Conservation (phyloP, 2,329 filamentous ascomycete species). For the Botrytis fabae region DNA sequence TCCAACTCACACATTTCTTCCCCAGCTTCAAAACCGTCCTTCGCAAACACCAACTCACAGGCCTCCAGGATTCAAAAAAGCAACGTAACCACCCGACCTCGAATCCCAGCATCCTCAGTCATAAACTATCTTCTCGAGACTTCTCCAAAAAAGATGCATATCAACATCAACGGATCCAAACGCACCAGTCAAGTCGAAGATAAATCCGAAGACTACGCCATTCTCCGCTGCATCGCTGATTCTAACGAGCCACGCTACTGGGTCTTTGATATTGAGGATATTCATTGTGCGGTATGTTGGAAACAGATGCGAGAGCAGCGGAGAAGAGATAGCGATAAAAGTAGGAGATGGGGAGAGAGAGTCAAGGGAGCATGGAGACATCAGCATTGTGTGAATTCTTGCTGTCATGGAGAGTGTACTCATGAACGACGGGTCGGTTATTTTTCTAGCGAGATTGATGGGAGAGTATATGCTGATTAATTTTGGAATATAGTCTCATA, state of each 20-base stretch:
- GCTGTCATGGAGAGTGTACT: not conserved
- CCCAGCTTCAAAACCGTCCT: not conserved
- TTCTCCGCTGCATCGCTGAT: not conserved
- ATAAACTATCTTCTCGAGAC: not conserved
- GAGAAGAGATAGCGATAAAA: not conserved
- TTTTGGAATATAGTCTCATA: not conserved
- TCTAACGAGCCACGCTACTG: not conserved
- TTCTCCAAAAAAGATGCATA: not conserved
- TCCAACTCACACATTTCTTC: not conserved
- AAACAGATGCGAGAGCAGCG: conserved; percentile 11
- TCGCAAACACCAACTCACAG: not conserved
- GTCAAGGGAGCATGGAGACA: conserved; percentile 6
- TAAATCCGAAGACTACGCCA: conserved; percentile 4
- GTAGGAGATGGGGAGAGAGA: not conserved
- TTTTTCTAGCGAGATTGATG: not conserved
- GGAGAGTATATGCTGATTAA: too few relatives aligned
- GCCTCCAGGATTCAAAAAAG: not conserved
- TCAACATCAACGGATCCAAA: conserved; percentile 9
- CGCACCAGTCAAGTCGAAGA: conserved; percentile 10
- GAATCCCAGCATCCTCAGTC: not conserved
- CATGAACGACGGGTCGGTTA: not conserved
- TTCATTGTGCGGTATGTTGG: conserved; percentile 12
- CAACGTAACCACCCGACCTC: not conserved
- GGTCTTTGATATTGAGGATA: conserved; percentile 23
- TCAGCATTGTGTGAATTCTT: conserved; percentile 20